These are phyloP conservation scores for Globisporangium barbulae DNA, from an alignment of 352 stramenopile genomes.

Conservation along the genomic window DNA sequence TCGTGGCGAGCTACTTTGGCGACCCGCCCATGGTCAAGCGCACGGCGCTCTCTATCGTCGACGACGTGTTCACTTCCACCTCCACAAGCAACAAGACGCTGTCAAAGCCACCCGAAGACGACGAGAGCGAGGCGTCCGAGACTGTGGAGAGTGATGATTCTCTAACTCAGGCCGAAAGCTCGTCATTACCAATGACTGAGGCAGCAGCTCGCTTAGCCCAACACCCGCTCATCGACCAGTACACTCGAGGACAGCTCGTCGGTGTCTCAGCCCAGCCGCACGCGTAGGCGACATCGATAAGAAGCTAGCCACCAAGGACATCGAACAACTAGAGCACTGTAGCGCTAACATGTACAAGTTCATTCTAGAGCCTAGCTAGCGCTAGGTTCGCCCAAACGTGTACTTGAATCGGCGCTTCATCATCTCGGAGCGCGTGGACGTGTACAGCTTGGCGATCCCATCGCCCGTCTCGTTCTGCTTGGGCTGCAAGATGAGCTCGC, in stretches of 20 bases:
- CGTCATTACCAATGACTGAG: constrained; percentile 11
- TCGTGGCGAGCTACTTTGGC: constrained; percentile 52
- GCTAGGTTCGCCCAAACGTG: constrained; percentile 29
- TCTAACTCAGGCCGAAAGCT: constrained; percentile 13
- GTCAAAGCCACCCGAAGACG: constrained; percentile 7
- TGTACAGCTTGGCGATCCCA: constrained; percentile 10
- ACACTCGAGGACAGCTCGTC: constrained; percentile 22
- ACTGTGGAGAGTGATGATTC: not conserved
- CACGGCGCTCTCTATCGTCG: constrained; percentile 25
- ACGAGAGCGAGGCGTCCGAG: not conserved
- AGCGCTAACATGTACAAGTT: not conserved
- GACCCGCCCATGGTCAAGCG: constrained; percentile 38
- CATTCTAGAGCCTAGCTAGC: not conserved
- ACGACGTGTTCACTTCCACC: constrained; percentile 23
- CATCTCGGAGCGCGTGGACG: constrained; percentile 43
- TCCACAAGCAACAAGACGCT: not conserved
- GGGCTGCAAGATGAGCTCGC: constrained; percentile 33
- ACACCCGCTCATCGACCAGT: constrained; percentile 46
- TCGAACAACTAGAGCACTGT: no score
- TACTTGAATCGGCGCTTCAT: constrained; percentile 54
- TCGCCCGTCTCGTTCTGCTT: constrained; percentile 23
- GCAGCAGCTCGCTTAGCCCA: constrained; percentile 17
- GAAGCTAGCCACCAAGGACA: not conserved
- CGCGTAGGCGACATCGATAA: not conserved
- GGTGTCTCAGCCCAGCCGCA: not conserved